Percentiles rank a stretch among this genome's conserved stretches.
These are phyloP conservation scores for Picea abies DNA, from an alignment of 83 land plant genomes.

Conservation along the genomic window DNA sequence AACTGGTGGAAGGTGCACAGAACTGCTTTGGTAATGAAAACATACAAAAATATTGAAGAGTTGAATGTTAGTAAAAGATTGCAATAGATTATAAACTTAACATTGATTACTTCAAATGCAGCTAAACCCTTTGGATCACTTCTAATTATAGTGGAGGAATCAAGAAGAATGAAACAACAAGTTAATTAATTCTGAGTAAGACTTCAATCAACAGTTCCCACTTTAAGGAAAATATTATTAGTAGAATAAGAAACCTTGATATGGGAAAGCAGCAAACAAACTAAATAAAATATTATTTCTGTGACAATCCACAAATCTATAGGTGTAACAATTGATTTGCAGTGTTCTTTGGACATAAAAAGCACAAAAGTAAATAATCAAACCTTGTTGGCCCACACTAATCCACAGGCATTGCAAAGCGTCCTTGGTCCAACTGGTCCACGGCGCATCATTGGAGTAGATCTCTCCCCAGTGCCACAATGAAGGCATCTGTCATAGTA, in stretches of 20 bases:
- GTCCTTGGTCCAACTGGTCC: constrained; percentile 71
- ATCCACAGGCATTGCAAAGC: constrained; percentile 74
- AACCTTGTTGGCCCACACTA: constrained; percentile 84
- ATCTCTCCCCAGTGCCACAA: constrained; percentile 61
- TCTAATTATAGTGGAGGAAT: neutral
- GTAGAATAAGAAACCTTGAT: neutral
- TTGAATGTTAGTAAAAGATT: no score
- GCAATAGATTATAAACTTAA: neutral
- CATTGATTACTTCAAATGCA: neutral
- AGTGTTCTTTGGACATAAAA: neutral
- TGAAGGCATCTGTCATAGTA: constrained; percentile 48
- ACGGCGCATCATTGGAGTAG: constrained; percentile 77
- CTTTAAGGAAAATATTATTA: neutral
- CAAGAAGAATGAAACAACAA: neutral
- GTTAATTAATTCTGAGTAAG: neutral
- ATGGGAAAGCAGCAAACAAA: neutral
- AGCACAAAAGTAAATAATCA: neutral
- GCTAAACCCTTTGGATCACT: neutral
- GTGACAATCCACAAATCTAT: neutral
- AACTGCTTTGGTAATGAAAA: neutral
- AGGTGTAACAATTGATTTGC: neutral
- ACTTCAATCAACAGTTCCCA: neutral
- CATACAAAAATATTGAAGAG: neutral
- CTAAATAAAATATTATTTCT: neutral
- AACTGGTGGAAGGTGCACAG: neutral